These are phyloP conservation scores for Russula dissimulans DNA, from an alignment of 768 basidiomycete species.

Conservation along the genomic window DNA sequence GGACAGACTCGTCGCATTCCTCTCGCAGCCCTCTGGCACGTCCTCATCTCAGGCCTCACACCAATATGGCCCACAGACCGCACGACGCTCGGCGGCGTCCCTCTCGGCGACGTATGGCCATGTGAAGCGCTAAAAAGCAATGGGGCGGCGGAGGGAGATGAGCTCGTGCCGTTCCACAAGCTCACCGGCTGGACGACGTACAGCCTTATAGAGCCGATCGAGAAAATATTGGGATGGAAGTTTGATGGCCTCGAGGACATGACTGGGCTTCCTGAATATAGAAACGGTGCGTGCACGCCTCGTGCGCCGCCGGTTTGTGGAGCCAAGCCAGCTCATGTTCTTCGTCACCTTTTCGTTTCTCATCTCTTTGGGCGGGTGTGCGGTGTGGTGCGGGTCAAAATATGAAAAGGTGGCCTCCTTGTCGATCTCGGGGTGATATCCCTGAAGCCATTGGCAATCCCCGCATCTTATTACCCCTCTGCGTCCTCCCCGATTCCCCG, in stretches of 20 bases:
- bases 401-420: slow-evolving; percentile 64
- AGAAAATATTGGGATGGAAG: slow-evolving; percentile 68
- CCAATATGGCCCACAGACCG: slow-evolving; percentile 84
- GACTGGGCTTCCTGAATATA: slow-evolving; percentile 93
- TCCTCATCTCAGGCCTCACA: slow-evolving; percentile 72
- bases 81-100: slow-evolving; percentile 50
- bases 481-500: slow-evolving; percentile 46
- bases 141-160: slow-evolving; percentile 42
- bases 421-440: slow-evolving; percentile 75
- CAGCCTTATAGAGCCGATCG: slow-evolving; percentile 75
- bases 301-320: slow-evolving; percentile 6
- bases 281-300: slow-evolving; percentile 53
- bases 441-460: slow-evolving; percentile 49
- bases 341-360: neutral
- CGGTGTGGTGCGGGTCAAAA: neutral
- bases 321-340: slow-evolving; percentile 1
- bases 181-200: slow-evolving; percentile 92
- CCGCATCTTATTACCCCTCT: slow-evolving; percentile 36
- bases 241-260: slow-evolving; percentile 76
- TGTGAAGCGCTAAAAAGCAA: slow-evolving; percentile 44
- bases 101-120: slow-evolving; percentile 93
- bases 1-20: slow-evolving; percentile 44
- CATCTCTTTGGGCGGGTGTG: neutral
- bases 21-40: slow-evolving; percentile 70
- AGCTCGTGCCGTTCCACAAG: slow-evolving; percentile 92